Conservation (phyloP, 345 rosid genomes). For the Brassica napus region DNA sequence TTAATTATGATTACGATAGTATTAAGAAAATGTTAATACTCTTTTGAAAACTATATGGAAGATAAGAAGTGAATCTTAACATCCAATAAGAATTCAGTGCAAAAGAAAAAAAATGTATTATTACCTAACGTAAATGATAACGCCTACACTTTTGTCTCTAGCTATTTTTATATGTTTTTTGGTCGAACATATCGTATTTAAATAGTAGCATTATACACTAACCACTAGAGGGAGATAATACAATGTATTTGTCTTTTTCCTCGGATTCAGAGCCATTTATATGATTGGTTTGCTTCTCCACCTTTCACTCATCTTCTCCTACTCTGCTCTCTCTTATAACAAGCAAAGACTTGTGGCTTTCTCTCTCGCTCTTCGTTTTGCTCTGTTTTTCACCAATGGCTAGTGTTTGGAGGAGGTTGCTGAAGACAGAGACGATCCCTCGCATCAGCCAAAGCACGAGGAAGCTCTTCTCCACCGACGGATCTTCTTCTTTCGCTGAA, state of each 20-base stretch:
- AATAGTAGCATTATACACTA: background rate
- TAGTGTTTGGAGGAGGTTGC: slow-evolving; percentile 40
- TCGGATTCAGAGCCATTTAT: slow-evolving; percentile 14
- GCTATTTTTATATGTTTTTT: background rate
- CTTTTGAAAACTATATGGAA: background rate
- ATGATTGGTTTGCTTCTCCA: slow-evolving; percentile 12
- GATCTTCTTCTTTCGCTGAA: slow-evolving; percentile 56
- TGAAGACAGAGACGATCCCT: slow-evolving; percentile 45
- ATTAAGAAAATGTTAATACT: background rate
- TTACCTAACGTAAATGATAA: background rate
- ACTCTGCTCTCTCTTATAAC: background rate
- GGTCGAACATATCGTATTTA: too few relatives aligned
- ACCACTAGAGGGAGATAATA: background rate
- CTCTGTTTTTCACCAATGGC: slow-evolving; percentile 49
- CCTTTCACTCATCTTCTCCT: slow-evolving; percentile 13
- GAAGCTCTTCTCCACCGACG: slow-evolving; percentile 50
- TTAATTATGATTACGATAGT: background rate
- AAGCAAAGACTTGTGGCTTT: background rate
- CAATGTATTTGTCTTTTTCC: slow-evolving; percentile 1
- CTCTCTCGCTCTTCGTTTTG: slow-evolving; percentile 14
- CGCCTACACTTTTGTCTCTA: background rate
- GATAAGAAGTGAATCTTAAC: background rate
- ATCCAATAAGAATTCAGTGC: background rate
- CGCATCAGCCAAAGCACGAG: slow-evolving; percentile 29
- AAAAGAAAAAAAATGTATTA: background rate